phyloP scores from a whole-genome alignment of 164 flowering plant species.

The Vitis vinifera region ASM3070453v1 NC_081820.1:16939001-16939500 shows the following conservation, averaged over 20 bases:
- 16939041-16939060: slow-evolving; percentile 12
- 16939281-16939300: slow-evolving; percentile 13
- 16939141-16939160: slow-evolving; percentile 16
- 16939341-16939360: slow-evolving; percentile 61
- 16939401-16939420: slow-evolving; percentile 88
- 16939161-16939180: slow-evolving; percentile 10
- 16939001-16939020: slow-evolving; percentile 32
- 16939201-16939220: slow-evolving; percentile 60
- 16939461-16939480: neutral
- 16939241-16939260: slow-evolving; percentile 39
- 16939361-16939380: slow-evolving; percentile 46
- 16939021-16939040: slow-evolving; percentile 10
- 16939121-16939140: slow-evolving; percentile 28
- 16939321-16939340: slow-evolving; percentile 45
- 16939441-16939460: slow-evolving; percentile 6
- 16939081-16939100: slow-evolving; percentile 22
- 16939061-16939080: slow-evolving; percentile 12
- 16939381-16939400: slow-evolving; percentile 37
- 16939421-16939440: slow-evolving; percentile 98
- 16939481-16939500: neutral
- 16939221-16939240: slow-evolving; percentile 34
- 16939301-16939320: slow-evolving; percentile 39
- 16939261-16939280: slow-evolving; percentile 38
- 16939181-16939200: slow-evolving; percentile 46
- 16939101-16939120: slow-evolving; percentile 18